phyloP scores from a whole-genome alignment of 1,284 basidiomycete species.

The Pseudozyma pruni region DNA sequence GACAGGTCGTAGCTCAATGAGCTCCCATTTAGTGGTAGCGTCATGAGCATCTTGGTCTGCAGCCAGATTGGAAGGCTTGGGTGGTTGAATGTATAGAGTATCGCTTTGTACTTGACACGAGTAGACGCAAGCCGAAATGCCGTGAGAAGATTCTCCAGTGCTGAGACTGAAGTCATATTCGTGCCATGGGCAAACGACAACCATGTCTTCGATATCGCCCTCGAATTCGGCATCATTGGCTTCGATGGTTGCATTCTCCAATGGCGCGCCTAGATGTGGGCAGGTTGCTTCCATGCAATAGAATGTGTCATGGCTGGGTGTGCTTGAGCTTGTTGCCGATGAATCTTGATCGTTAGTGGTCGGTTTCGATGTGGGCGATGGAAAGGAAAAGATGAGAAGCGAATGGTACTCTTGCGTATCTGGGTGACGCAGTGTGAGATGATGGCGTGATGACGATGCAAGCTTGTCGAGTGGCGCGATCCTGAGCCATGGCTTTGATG shows the following conservation, averaged over 20 bases:
- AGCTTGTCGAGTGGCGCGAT: conserved; percentile 30
- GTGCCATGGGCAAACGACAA: conserved; percentile 77
- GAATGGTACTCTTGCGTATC: conserved; percentile 55
- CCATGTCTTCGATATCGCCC: conserved; percentile 70
- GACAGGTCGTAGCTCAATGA: conserved; percentile 81
- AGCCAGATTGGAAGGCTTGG: conserved; percentile 10
- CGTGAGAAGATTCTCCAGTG: conserved; percentile 80
- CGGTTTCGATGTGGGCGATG: conserved; percentile 4
- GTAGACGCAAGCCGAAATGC: conserved; percentile 82
- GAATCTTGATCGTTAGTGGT: not conserved
- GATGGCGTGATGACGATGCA: conserved; percentile 51
- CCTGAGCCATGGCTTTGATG: conserved; percentile 19
- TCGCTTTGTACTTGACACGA: conserved; percentile 73
- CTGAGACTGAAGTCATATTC: conserved; percentile 80
- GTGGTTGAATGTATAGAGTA: conserved; percentile 51
- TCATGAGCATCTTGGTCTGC: conserved; percentile 6
- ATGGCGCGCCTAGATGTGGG: conserved; percentile 84
- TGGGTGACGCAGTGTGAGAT: conserved; percentile 54
- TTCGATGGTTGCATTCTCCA: conserved; percentile 79
- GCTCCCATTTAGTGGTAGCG: conserved; percentile 72
- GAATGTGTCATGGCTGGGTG: conserved; percentile 28
- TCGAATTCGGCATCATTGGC: conserved; percentile 68
- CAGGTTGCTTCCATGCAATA: conserved; percentile 87
- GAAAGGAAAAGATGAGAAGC: conserved; percentile 59
- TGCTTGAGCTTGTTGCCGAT: conserved; percentile 1